Percentiles rank a stretch among this genome's conserved stretches.
Evolutionary conservation across 1,284 basidiomycete species (phyloP).

Genomic region (Moesziomyces aphidis): DNA sequence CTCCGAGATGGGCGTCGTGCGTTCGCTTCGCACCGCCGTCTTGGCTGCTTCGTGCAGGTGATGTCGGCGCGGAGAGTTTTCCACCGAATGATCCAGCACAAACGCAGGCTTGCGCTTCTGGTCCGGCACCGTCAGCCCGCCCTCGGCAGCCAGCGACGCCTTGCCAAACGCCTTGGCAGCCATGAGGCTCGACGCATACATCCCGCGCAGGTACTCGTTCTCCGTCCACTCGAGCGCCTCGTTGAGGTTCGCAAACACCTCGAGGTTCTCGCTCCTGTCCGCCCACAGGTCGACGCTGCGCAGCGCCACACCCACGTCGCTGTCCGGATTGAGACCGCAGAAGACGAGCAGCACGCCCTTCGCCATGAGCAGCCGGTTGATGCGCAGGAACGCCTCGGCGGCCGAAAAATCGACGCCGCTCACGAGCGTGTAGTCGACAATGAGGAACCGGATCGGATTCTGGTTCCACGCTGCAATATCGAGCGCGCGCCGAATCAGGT

Average conservation of each 20-base stretch:
- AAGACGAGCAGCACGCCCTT: slow-evolving; percentile 86
- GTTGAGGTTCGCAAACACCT: slow-evolving; percentile 84
- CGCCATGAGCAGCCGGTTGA: slow-evolving; percentile 83
- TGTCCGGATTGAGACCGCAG: slow-evolving; percentile 76
- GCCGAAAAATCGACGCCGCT: slow-evolving; percentile 93
- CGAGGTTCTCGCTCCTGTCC: slow-evolving; percentile 67
- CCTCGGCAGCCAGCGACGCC: slow-evolving; percentile 68
- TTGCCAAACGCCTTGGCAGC: slow-evolving; percentile 65
- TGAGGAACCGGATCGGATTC: slow-evolving; percentile 83
- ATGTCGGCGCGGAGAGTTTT: slow-evolving; percentile 79
- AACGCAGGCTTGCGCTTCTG: slow-evolving; percentile 59
- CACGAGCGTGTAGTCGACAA: slow-evolving; percentile 77
- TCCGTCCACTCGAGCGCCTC: slow-evolving; percentile 89
- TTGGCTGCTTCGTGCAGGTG: slow-evolving; percentile 82
- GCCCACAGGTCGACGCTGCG: slow-evolving; percentile 78
- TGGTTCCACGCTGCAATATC: slow-evolving; percentile 80
- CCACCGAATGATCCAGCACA: slow-evolving; percentile 73
- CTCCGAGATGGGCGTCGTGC: slow-evolving; percentile 32
- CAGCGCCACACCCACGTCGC: slow-evolving; percentile 61
- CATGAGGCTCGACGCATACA: slow-evolving; percentile 67
- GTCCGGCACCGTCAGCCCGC: slow-evolving; percentile 69
- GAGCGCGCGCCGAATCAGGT: slow-evolving; percentile 78
- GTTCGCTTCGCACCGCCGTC: slow-evolving; percentile 45
- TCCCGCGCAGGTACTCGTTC: slow-evolving; percentile 68
- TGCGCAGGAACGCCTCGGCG: slow-evolving; percentile 91